Evolutionary conservation across 1,139 yeast species (phyloP).

Genomic region (Yamadazyma diospyri): DNA sequence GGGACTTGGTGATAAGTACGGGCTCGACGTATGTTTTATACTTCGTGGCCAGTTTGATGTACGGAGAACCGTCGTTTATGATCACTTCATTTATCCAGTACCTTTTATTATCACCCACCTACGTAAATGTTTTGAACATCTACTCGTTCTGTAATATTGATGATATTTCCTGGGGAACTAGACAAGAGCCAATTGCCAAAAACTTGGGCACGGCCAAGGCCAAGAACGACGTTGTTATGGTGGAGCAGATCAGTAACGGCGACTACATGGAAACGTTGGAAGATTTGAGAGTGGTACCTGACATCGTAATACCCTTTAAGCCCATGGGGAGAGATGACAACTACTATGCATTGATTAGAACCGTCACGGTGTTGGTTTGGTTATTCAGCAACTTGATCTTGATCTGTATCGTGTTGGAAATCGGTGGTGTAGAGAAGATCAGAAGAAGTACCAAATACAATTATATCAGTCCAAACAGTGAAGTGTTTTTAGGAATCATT

Average conservation of each 20-base stretch:
- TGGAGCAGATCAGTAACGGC: conserved; percentile 54
- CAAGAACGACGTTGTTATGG: conserved; percentile 60
- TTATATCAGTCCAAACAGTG: conserved; percentile 34
- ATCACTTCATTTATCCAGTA: conserved; percentile 70
- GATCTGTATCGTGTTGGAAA: conserved; percentile 40
- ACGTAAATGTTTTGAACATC: conserved; percentile 74
- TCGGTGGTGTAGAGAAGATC: conserved; percentile 37
- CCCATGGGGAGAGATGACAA: conserved; percentile 33
- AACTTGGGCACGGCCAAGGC: conserved; percentile 72
- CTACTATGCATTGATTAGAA: conserved; percentile 44
- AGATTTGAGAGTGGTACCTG: conserved; percentile 33
- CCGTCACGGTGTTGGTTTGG: conserved; percentile 46
- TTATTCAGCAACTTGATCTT: conserved; percentile 43
- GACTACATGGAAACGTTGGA: conserved; percentile 53
- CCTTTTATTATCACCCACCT: conserved; percentile 67
- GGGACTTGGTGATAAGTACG: conserved; percentile 85
- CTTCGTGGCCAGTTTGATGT: conserved; percentile 68
- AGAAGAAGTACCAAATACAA: conserved; percentile 16
- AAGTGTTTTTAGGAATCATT: conserved; percentile 41
- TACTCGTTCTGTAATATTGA: conserved; percentile 84
- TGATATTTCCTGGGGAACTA: conserved; percentile 88
- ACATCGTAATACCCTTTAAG: conserved; percentile 19
- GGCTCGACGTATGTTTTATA: conserved; percentile 82
- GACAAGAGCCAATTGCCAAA: conserved; percentile 60
- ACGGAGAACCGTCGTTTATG: conserved; percentile 80